Conservation (phyloP, 2,329 filamentous ascomycete species). For the Neonectria magnoliae region DNA sequence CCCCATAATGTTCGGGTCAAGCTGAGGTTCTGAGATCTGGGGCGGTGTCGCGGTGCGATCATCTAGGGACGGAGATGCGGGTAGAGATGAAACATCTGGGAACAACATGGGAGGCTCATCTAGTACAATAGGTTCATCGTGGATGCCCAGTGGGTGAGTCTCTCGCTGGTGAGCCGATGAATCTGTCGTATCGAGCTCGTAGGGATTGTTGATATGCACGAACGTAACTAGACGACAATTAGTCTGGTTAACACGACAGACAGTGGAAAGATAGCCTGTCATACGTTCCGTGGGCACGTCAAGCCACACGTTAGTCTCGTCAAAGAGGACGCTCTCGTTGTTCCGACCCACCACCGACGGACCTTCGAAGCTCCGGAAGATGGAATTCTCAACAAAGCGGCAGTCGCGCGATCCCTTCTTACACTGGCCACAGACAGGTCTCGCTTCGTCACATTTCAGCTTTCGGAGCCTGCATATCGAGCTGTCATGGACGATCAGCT, state of each 20-base stretch:
- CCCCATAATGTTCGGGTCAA: slow-evolving; percentile 16
- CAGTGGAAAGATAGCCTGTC: neutral
- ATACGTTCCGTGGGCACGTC: slow-evolving; percentile 27
- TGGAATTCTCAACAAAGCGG: slow-evolving; percentile 25
- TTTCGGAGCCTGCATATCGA: slow-evolving; percentile 37
- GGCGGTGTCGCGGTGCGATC: neutral
- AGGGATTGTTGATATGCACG: slow-evolving; percentile 20
- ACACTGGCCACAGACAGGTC: slow-evolving; percentile 36
- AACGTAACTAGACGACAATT: slow-evolving; percentile 21
- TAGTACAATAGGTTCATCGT: neutral
- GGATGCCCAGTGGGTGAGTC: neutral
- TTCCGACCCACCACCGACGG: neutral
- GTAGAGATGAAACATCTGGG: no score
- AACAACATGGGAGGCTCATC: no score
- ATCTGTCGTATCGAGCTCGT: neutral
- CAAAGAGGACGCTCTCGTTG: slow-evolving; percentile 9
- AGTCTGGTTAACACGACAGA: fast-evolving
- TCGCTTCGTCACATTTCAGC: slow-evolving; percentile 40
- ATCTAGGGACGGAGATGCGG: neutral
- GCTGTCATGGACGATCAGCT: slow-evolving; percentile 3
- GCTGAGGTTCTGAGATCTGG: neutral
- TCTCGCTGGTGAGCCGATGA: neutral
- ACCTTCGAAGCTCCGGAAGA: slow-evolving; percentile 29
- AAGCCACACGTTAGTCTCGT: slow-evolving; percentile 25
- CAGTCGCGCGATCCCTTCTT: slow-evolving; percentile 26